Conservation (phyloP, 2,329 filamentous ascomycete species). For the Cladorrhinum sp. region DNA sequence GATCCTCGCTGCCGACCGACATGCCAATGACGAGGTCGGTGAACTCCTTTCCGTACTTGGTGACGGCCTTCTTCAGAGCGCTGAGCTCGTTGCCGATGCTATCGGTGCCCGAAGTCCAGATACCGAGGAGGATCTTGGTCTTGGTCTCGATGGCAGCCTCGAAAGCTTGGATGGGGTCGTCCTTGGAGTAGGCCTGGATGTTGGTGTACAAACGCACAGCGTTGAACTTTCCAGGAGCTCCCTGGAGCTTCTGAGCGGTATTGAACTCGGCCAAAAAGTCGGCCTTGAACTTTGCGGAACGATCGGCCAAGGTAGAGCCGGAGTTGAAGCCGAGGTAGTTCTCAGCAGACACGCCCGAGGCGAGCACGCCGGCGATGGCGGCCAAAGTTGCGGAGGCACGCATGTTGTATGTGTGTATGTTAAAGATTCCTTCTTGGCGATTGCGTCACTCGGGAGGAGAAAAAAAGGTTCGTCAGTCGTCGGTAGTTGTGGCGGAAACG, state of each 20-base stretch:
- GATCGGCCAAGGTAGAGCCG: constrained; percentile 44
- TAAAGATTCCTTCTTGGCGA: constrained; percentile 9
- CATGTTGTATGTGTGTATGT: constrained; percentile 34
- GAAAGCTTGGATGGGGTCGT: constrained; percentile 79
- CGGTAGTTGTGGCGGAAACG: not conserved
- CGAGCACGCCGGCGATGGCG: constrained; percentile 40
- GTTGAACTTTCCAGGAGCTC: constrained; percentile 54
- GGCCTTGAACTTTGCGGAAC: constrained; percentile 50
- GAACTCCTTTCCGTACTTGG: constrained; percentile 48
- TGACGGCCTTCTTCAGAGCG: constrained; percentile 56
- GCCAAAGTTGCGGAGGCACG: constrained; percentile 39
- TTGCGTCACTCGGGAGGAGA: constrained; percentile 13
- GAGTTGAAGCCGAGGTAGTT: constrained; percentile 57
- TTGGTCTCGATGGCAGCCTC: constrained; percentile 64
- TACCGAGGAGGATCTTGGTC: constrained; percentile 60
- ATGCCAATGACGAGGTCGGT: constrained; percentile 61
- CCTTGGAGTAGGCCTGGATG: constrained; percentile 63
- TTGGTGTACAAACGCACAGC: constrained; percentile 65
- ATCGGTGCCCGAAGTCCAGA: constrained; percentile 57
- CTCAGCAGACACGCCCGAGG: constrained; percentile 38
- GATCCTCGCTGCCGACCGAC: constrained; percentile 64
- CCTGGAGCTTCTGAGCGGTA: constrained; percentile 39
- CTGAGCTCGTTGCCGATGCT: constrained; percentile 59
- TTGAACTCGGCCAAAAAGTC: constrained; percentile 49
- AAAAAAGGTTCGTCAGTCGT: not conserved